These are phyloP conservation scores for Penicillium griseofulvum DNA, from an alignment of 2,329 filamentous ascomycete species.

Conservation along the genomic window DNA sequence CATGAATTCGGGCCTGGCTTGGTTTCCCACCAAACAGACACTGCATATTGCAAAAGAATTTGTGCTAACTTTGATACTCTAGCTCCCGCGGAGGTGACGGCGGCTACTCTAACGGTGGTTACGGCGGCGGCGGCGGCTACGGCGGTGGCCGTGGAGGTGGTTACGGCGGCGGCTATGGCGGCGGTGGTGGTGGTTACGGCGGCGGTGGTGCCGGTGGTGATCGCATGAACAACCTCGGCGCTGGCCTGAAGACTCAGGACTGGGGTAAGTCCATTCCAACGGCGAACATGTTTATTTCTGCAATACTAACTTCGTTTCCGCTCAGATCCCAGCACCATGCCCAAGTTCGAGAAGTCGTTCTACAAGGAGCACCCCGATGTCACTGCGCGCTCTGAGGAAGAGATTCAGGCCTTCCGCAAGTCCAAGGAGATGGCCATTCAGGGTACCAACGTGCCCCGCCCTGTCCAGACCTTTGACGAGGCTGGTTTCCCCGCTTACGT, in stretches of 20 bases:
- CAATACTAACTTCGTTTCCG: slow-evolving; percentile 23
- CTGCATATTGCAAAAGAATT: background rate
- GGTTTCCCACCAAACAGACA: background rate
- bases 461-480: slow-evolving; percentile 96
- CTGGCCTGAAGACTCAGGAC: slow-evolving; percentile 79
- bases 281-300: background rate
- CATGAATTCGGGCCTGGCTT: background rate
- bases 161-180: slow-evolving; percentile 33
- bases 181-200: slow-evolving; percentile 37
- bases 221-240: slow-evolving; percentile 88
- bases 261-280: slow-evolving; percentile 66
- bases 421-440: slow-evolving; percentile 80
- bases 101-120: slow-evolving; percentile 46
- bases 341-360: slow-evolving; percentile 99
- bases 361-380: slow-evolving; percentile 94
- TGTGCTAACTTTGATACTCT: slow-evolving; percentile 13
- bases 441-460: slow-evolving; percentile 80
- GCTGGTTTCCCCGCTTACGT: slow-evolving; percentile 96
- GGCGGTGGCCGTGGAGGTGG: slow-evolving; percentile 31
- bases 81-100: slow-evolving; percentile 48
- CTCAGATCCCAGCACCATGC: slow-evolving; percentile 70
- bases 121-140: slow-evolving; percentile 35
- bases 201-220: slow-evolving; percentile 70
- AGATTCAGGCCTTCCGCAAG: slow-evolving; percentile 85
- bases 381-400: slow-evolving; percentile 66